Percentiles rank a stretch among this genome's conserved stretches.
These are phyloP conservation scores for Gossypium schwendimanii DNA, from an alignment of 441 rosid species.

Conservation along the genomic window DNA sequence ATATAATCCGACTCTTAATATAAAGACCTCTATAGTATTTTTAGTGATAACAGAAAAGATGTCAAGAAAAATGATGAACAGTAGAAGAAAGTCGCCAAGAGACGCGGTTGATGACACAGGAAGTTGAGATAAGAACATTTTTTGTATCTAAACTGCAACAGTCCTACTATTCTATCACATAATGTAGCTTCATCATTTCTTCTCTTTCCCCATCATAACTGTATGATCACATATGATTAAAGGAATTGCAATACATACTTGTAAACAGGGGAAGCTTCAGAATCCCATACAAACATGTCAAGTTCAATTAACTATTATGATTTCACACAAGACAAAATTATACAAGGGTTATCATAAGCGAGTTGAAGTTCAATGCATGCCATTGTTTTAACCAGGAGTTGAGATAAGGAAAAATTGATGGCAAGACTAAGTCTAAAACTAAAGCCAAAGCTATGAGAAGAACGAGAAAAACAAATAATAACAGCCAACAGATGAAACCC, in stretches of 20 bases:
- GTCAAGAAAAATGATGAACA: conserved; percentile 19
- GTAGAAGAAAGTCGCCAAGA: conserved; percentile 19
- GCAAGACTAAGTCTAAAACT: too few species aligned
- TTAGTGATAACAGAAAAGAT: conserved; percentile 16
- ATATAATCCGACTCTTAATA: too few species aligned
- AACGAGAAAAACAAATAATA: not conserved
- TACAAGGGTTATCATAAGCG: too few species aligned
- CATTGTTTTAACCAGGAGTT: too few species aligned
- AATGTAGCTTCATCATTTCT: not conserved
- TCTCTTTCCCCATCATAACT: too few species aligned
- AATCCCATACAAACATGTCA: not conserved
- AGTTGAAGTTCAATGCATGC: too few species aligned
- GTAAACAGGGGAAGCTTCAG: not conserved
- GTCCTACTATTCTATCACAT: not conserved
- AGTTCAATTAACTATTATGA: not conserved
- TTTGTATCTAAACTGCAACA: not conserved
- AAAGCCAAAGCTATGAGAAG: not conserved
- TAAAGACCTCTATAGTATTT: too few species aligned
- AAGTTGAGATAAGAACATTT: conserved; percentile 22
- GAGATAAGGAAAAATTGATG: too few species aligned
- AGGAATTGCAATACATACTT: not conserved
- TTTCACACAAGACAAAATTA: not conserved
- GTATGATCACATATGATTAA: too few species aligned
- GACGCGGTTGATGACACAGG: conserved; percentile 23
- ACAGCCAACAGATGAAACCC: not conserved